Conservation (phyloP, 1,284 basidiomycete species). For the Coniferiporia weirii region DNA sequence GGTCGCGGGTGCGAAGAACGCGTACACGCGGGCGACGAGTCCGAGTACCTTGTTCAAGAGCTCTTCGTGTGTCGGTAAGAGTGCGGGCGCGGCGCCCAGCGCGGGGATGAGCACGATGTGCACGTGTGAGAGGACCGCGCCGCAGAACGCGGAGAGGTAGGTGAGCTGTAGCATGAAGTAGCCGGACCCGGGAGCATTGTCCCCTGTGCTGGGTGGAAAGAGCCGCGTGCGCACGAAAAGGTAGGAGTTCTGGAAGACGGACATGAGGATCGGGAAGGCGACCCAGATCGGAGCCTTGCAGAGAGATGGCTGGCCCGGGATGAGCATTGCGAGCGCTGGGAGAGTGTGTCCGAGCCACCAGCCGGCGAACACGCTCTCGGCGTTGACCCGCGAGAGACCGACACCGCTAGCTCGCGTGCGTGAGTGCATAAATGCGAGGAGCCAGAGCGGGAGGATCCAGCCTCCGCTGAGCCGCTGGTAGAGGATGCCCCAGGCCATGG, state of each 20-base stretch:
- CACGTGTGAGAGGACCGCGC: slow-evolving; percentile 13
- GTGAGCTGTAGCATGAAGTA: slow-evolving; percentile 4
- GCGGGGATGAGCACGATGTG: slow-evolving; percentile 17
- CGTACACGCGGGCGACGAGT: slow-evolving; percentile 7
- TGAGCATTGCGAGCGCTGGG: slow-evolving; percentile 17
- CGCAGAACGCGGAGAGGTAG: slow-evolving; percentile 15
- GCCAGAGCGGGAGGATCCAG: slow-evolving; percentile 16
- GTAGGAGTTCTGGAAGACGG: slow-evolving; percentile 9
- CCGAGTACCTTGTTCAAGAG: slow-evolving; percentile 11
- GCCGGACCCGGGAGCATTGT: neutral
- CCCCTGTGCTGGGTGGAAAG: neutral
- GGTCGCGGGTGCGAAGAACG: slow-evolving; percentile 14
- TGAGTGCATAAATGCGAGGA: slow-evolving; percentile 15
- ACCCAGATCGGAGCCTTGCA: slow-evolving; percentile 13
- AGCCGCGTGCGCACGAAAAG: slow-evolving; percentile 1
- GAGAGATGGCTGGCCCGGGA: slow-evolving; percentile 16
- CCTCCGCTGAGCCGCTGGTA: slow-evolving; percentile 19
- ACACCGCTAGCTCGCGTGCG: slow-evolving; percentile 5
- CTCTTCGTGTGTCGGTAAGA: neutral
- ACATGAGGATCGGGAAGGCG: slow-evolving; percentile 19
- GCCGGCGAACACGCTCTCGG: slow-evolving; percentile 16
- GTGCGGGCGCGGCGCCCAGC: slow-evolving; percentile 1
- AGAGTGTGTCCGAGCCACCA: slow-evolving; percentile 18
- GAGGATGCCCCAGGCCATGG: slow-evolving; percentile 18
- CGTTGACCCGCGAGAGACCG: slow-evolving; percentile 9